Evolutionary conservation across 306 rosid genomes (phyloP), one percentile per base, ranked within the genome.

Genomic region (Cucurbita maxima): DNA sequence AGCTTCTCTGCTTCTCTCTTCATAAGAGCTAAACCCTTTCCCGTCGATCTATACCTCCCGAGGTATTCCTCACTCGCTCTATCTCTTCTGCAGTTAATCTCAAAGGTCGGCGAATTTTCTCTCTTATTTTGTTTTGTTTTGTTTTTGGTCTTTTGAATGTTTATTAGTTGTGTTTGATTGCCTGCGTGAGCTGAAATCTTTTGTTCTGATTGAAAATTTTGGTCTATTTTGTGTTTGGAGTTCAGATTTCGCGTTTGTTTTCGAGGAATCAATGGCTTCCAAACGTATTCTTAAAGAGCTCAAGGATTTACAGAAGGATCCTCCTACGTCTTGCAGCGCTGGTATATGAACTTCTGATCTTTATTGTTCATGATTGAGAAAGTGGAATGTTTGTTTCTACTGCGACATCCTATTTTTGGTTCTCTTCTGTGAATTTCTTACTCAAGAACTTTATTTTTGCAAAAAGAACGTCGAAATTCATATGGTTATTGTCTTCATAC

Each of bases 241-340:
- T 59, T 38, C 14, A 12, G 15, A 64, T 41, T 72, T 43, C 76
- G 38, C 58, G 57, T 71, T 48, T 30, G 8, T 22, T 14, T 3
- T 22, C 43, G 10, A 25, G 22, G 77, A 71, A 7, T 34, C 9
- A 8, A 91, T 92, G 97, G 94, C 97, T 55, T 89, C 94, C 14
- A 92, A 89, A 76, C 92, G 96, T 71, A 89, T 92, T 85, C 71
- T 86, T 80, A 87, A 92, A 84, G 97, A 87, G 78, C 94, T 89
- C 54, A 89, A 92, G 91, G 96, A 89, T 82, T 86, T 91, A 83
- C 97, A 87, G 97, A 91, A 89, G 79, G 93, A 91, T 76, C 93
- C 93, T 72, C 97, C 91, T 37, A 84, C 87, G 47, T 89, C 91
- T n/a, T 89, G 88, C 86, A 91, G 96, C 62, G 96, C 97, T n/a